Base-by-base conservation (phyloP, 495 filamentous ascomycete species). In the Penicillium mononematosum region DNA sequence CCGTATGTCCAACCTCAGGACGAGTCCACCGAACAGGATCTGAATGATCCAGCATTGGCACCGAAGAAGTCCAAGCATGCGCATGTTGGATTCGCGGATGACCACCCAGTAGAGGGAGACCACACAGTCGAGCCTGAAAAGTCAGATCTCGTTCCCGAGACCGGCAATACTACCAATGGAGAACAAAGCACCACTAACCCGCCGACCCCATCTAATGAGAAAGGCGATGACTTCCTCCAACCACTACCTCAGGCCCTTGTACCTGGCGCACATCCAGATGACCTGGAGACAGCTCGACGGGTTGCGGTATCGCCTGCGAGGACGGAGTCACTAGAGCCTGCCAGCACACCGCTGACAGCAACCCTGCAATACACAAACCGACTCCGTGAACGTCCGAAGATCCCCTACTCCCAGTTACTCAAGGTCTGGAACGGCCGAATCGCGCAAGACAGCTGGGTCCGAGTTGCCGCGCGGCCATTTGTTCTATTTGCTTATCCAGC, bases 401-500 rank as follows among this genome's bases (percentile, higher is more conserved):
- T 88, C 42, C 83, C 89, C 0, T 97, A 88, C 62, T 36, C 74
- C 1, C 83, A 91, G 59, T 83, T 85, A 25, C 81, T 97, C 2
- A 84, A 77, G 55, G 78, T 88, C 0, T 95, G 81, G 75, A 86
- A 88, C 65, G 93, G 94, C 0, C 79, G 89, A 16, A 83, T 97
- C 16, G 80, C 82, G 36, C 79, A 87, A 7, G 91, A 94, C 64
- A 87, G 78, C 12, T 98, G 92, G 92, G 70, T 83, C 60, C 85
- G 85, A 53, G 88, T 88, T 5, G 86, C 85, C 12, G 24, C 86
- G 10, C 85, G 92, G 8, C 94, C 94, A 7, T 86, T 97, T 45
- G 85, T 96, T 45, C 79, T 97, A 6, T 96, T 87, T 66, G 82
- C 85, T 2, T 97, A 97, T 66, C 94, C 94, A 1, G 81, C 89